Evolutionary conservation across 768 basidiomycete species (phyloP).

Genomic region (Mycena amicta): DNA sequence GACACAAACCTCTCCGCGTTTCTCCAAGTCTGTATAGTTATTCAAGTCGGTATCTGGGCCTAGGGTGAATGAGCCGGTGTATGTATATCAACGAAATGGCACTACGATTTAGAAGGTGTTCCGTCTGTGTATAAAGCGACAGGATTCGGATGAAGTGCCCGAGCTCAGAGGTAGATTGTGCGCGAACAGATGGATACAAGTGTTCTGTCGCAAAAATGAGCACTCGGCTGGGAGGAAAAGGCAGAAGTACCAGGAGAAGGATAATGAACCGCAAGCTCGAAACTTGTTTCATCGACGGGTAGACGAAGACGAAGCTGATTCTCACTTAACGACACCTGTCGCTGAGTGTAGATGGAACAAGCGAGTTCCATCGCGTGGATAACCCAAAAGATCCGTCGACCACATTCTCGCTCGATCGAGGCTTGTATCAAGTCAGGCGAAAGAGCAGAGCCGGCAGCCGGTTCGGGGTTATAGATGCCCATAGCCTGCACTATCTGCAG

Average conservation of each 20-base stretch:
- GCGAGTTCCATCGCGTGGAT: slow-evolving; percentile 63
- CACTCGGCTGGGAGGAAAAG: slow-evolving; percentile 4
- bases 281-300: slow-evolving; percentile 81
- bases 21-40: slow-evolving; percentile 42
- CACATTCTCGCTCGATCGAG: slow-evolving; percentile 73
- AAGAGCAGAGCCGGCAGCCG: slow-evolving; percentile 59
- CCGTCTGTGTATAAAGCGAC: slow-evolving; percentile 63
- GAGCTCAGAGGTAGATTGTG: slow-evolving; percentile 67
- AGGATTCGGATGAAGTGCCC: slow-evolving; percentile 76
- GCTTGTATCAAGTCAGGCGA: slow-evolving; percentile 60
- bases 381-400: slow-evolving; percentile 83
- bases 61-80: slow-evolving; percentile 20
- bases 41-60: slow-evolving; percentile 39
- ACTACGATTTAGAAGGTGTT: slow-evolving; percentile 56
- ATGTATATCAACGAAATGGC: slow-evolving; percentile 16
- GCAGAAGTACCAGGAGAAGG: slow-evolving; percentile 50
- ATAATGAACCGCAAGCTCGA: slow-evolving; percentile 69
- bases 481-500: slow-evolving; percentile 68
- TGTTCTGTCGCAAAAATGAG: slow-evolving; percentile 50
- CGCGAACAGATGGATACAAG: slow-evolving; percentile 62
- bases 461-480: slow-evolving; percentile 65
- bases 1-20: slow-evolving; percentile 44
- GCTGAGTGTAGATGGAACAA: slow-evolving; percentile 30
- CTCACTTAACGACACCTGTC: slow-evolving; percentile 26
- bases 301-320: slow-evolving; percentile 62